A percentile compares a stretch with the other conserved stretches of the same genome.
phyloP scores from a whole-genome alignment of 345 rosid genomes.

The Euphorbia tirucalli region DNA sequence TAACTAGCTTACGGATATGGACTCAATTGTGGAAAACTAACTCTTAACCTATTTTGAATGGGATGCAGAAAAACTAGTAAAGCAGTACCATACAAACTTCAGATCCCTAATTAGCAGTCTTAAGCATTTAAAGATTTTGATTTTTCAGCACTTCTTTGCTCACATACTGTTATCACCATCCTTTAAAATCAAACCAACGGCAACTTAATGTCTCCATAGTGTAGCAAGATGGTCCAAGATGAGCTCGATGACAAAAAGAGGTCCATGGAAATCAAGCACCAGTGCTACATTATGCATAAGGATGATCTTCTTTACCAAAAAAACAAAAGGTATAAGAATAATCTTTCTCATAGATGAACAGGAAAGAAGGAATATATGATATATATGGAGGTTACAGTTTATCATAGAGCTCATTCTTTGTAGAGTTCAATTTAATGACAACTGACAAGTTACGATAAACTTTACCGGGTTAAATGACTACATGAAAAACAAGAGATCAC shows the following conservation, averaged over 20 bases:
- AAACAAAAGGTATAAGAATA: too few species aligned
- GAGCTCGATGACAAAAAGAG: not conserved
- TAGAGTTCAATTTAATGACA: too few species aligned
- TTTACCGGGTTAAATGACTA: not conserved
- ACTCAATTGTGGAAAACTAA: not conserved
- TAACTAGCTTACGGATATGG: not conserved
- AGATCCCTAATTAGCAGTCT: not conserved
- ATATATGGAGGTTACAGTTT: not conserved
- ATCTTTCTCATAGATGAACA: too few species aligned
- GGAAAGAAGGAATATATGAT: not conserved
- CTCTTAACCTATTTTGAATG: not conserved
- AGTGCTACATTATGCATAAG: not conserved
- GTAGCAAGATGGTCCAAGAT: not conserved
- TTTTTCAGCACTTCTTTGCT: not conserved
- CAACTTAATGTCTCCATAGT: not conserved
- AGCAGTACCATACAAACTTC: not conserved
- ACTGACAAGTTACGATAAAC: not conserved
- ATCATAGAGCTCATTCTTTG: not conserved
- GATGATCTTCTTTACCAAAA: not conserved
- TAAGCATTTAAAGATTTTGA: not conserved
- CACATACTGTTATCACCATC: too few species aligned
- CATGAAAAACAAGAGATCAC: not conserved
- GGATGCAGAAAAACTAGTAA: not conserved
- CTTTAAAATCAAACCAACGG: not conserved
- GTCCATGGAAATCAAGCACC: not conserved